phyloP scores from a whole-genome alignment of 768 basidiomycete species.

The Termitomyces sp. region DNA sequence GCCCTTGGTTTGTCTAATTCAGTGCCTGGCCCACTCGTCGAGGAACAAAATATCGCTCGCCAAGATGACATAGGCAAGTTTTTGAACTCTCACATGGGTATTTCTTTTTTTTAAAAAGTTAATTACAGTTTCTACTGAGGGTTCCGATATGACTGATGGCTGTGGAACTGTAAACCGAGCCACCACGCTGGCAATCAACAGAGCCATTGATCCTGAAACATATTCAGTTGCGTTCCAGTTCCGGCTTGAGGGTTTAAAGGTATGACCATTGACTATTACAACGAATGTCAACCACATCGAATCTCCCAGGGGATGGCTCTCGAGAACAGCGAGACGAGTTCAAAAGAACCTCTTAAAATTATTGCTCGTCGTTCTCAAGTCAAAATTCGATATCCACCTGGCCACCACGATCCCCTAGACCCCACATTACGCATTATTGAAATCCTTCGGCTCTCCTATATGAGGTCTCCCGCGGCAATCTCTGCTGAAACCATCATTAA shows the following conservation, averaged over 20 bases:
- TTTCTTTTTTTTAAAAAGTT: background rate
- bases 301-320: slow-evolving; percentile 33
- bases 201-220: slow-evolving; percentile 33
- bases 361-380: slow-evolving; percentile 42
- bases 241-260: slow-evolving; percentile 49
- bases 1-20: slow-evolving; percentile 65
- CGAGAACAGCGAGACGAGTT: slow-evolving; percentile 11
- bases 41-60: slow-evolving; percentile 32
- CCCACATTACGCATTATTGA: slow-evolving; percentile 49
- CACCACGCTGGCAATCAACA: slow-evolving; percentile 32
- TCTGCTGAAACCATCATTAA: slow-evolving; percentile 63
- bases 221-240: slow-evolving; percentile 51
- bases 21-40: slow-evolving; percentile 49
- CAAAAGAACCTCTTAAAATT: slow-evolving; percentile 22
- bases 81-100: background rate
- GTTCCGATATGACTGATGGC: slow-evolving; percentile 56
- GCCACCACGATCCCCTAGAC: slow-evolving; percentile 26
- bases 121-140: slow-evolving; percentile 24
- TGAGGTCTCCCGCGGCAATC: slow-evolving; percentile 44
- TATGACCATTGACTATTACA: slow-evolving; percentile 12
- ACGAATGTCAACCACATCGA: background rate
- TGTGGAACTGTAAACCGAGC: slow-evolving; percentile 46
- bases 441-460: slow-evolving; percentile 47
- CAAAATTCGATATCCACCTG: slow-evolving; percentile 42
- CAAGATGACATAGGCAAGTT: slow-evolving; percentile 50